Conservation (phyloP, 2,329 filamentous ascomycete genomes). For the Rachicladosporium sp. region DNA sequence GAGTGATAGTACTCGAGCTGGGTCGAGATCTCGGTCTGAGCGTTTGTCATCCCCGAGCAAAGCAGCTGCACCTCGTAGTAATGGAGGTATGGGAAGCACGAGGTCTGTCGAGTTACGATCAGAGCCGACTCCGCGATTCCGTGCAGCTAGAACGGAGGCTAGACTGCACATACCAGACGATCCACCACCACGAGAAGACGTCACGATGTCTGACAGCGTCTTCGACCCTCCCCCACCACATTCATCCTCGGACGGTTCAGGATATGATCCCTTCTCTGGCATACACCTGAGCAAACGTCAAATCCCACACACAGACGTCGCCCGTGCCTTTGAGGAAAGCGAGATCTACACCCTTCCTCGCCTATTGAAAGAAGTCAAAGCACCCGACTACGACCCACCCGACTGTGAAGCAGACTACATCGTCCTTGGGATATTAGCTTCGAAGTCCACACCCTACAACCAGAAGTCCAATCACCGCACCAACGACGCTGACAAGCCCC, state of each 20-base stretch:
- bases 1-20: no score
- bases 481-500: conserved; percentile 38
- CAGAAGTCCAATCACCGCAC: conserved; percentile 37
- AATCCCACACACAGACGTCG: conserved; percentile 67
- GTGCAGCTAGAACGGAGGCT: no score
- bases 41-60: conserved; percentile 3
- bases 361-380: conserved; percentile 67
- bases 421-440: conserved; percentile 74
- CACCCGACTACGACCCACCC: conserved; percentile 65
- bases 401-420: conserved; percentile 84
- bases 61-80: neutral
- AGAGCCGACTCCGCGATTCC: no score
- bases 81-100: conserved; percentile 1
- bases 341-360: conserved; percentile 68
- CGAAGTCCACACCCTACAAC: conserved; percentile 69
- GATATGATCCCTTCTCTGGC: conserved; percentile 77
- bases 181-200: no score
- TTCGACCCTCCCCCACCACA: conserved; percentile 17
- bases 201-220: neutral
- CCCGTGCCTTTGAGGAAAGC: conserved; percentile 66
- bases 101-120: conserved; percentile 5
- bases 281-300: conserved; percentile 73
- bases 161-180: no score
- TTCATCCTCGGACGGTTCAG: conserved; percentile 25
- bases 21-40: neutral